phyloP scores from a whole-genome alignment of 2,329 filamentous ascomycete genomes.

The Fusarium nodosum region DNA sequence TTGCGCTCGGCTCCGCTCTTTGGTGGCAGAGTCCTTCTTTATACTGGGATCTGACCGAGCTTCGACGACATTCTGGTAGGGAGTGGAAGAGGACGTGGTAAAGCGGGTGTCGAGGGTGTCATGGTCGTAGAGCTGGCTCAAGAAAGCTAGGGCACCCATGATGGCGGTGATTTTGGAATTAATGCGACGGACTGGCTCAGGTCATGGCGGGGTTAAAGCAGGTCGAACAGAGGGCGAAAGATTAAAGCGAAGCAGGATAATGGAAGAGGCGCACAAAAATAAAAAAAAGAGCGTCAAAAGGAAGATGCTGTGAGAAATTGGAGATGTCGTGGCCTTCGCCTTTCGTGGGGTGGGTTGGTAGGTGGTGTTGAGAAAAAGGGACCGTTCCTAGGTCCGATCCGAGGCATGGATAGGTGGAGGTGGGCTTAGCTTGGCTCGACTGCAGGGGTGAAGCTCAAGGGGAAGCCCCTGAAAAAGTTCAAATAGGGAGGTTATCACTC shows the following conservation, averaged over 20 bases:
- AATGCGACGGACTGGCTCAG: constrained; percentile 36
- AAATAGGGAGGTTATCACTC: constrained; percentile 43
- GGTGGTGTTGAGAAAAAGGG: constrained; percentile 48
- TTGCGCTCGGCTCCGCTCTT: constrained; percentile 61
- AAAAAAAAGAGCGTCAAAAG: constrained; percentile 18
- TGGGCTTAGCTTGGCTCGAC: constrained; percentile 22
- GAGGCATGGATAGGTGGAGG: constrained; percentile 26
- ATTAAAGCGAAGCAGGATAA: background rate
- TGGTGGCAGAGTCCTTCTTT: constrained; percentile 52
- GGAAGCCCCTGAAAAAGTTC: constrained; percentile 41
- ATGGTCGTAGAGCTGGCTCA: constrained; percentile 71
- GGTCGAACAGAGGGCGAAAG: background rate
- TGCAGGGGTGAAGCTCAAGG: constrained; percentile 37
- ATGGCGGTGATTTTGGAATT: constrained; percentile 41
- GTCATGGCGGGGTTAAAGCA: constrained; percentile 38
- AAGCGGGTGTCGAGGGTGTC: constrained; percentile 74
- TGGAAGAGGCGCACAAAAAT: background rate
- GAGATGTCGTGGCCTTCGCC: constrained; percentile 48
- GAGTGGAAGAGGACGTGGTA: constrained; percentile 76
- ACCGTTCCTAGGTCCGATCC: constrained; percentile 27
- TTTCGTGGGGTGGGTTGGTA: constrained; percentile 47
- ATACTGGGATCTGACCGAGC: constrained; percentile 60
- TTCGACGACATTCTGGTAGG: constrained; percentile 72
- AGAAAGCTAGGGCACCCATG: constrained; percentile 61
- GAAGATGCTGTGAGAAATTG: constrained; percentile 21